Percentiles rank a stretch among this genome's conserved stretches.
phyloP scores from a whole-genome alignment of 2,329 filamentous ascomycete species.

The Tolypocladium sp. region DNA sequence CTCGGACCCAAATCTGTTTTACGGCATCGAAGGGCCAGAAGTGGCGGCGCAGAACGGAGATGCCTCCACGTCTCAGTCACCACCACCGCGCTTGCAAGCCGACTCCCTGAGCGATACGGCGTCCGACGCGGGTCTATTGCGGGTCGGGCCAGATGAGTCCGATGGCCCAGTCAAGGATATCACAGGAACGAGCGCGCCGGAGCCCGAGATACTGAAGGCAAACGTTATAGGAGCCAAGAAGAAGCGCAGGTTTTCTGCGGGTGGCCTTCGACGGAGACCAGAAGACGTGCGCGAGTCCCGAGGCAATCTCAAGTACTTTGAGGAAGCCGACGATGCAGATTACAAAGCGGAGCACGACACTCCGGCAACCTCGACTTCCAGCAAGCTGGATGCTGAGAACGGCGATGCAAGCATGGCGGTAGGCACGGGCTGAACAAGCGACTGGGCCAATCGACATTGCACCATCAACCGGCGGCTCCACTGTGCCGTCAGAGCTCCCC shows the following conservation, averaged over 20 bases:
- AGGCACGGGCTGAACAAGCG: background rate
- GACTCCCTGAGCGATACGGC: conserved; percentile 20
- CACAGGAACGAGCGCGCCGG: conserved; percentile 56
- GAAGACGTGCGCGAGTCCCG: conserved; percentile 60
- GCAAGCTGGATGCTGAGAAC: background rate
- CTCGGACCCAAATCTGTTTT: conserved; percentile 31
- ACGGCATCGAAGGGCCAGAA: background rate
- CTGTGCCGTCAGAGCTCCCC: conserved; percentile 22
- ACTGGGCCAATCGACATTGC: background rate
- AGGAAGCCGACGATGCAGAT: conserved; percentile 77
- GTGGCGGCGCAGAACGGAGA: conserved; percentile 4
- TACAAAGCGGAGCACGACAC: conserved; percentile 40
- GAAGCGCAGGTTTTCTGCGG: conserved; percentile 76
- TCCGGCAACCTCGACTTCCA: background rate
- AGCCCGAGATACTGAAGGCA: conserved; percentile 45
- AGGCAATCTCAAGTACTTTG: conserved; percentile 81
- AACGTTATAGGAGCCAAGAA: conserved; percentile 31
- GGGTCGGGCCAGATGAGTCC: conserved; percentile 23
- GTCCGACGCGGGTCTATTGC: conserved; percentile 13
- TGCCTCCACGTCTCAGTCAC: background rate
- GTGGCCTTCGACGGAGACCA: conserved; percentile 67
- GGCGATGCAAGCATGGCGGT: background rate
- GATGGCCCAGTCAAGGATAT: conserved; percentile 40
- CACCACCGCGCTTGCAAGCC: background rate
- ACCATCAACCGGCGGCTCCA: conserved; percentile 2